Base-by-base conservation (phyloP, 768 basidiomycete genomes). In the Chlorophyllum brunneum region DNA sequence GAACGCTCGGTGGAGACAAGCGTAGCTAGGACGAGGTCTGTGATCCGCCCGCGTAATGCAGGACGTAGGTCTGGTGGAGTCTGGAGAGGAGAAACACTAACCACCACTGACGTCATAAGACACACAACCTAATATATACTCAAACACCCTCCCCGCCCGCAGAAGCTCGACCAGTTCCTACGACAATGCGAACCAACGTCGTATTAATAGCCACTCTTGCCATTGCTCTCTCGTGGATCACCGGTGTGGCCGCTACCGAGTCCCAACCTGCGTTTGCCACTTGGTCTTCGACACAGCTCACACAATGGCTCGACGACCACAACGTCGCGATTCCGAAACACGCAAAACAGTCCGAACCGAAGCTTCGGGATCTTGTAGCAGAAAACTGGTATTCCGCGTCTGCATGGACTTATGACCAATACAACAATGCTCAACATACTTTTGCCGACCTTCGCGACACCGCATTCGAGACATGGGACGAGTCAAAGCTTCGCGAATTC, bases 381-480 rank as follows among this genome's bases (percentile, higher is more conserved):
- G 66, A 76, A 2, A 86, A 89, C 64, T 91, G 86, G 85, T 65
- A 74, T 56, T 59, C 65, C 11, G 74, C 66, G 11, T 70, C 70
- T 0, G 65, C 67, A 5, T 88, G 86, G 85, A 76, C 81, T 2
- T 67, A 78, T 38, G 84, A 86, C 44, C 83, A 85, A 58, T 86
- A 83, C 63, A 63, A 70, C 42, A 67, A 70, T 26, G 85, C 86
- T 0, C 88, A 90, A 64, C 73, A 78, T 54, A 68, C 75, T 3
- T 91, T 89, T 57, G 59, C 73, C 15, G 70, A 81, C 54, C 36
- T 87, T 55, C 80, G 79, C 52, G 82, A 83, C 2, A 68, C 76
- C 20, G 67, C 81, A 7, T 85, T 91, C 56, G 88, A 94, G 56
- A 71, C 75, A 1, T 98, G 93, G 93, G 83, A 89, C 64, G 94